Evolutionary conservation across 2,329 filamentous ascomycete genomes (phyloP), one percentile per base, ranked within the genome.

Genomic region (Allantophomopsis cytisporea): DNA sequence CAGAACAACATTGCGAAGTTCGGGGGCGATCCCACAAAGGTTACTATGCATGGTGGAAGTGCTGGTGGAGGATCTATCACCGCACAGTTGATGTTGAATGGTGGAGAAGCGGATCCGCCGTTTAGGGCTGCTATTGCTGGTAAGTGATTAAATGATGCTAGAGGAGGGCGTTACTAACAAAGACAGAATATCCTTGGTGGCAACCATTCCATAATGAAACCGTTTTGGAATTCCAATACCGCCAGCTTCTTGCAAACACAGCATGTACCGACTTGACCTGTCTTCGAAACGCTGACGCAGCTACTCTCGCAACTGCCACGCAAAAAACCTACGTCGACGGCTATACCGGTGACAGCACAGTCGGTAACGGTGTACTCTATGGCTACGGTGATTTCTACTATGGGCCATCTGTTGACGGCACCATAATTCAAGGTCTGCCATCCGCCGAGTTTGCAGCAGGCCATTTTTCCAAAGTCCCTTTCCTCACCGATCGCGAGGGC

Each of bases 351-450:
- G 13, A 13, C 5, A 15, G 31, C 12, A 20, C 18, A 20, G 18
- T 20, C 7, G 18, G 18, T 4, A 18, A 21, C 18, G 31, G 15
- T 35, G 38, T n/a, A 3, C 12, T 23, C 15, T 40, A 40, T 32
- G 33, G 33, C 8, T 60, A 60, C 37, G 68, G 68, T 10, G 45
- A 47, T 1, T 71, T 65, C 48, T 59, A 57, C 1, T 63, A 58
- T 36, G 59, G 49, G 1, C 70, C 68, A 2, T 55, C 57, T 3
- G 60, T 67, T 4, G 71, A 73, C 45, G 66, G 65, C 1, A 54
- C 54, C 11, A 70, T 70, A 45, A 62, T 63, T 1, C 64, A 67
- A 2, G 54, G 57, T 7, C 42, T 66, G 1, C 68, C 70, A n/a
- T 38, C 36, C 5, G 6, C 15, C 13, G 36, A 38, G 31, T 38